Percentiles rank a stretch among this genome's conserved stretches.
These are phyloP conservation scores for Metarhizium humberi DNA, from an alignment of 2,329 filamentous ascomycete genomes.

Conservation along the genomic window DNA sequence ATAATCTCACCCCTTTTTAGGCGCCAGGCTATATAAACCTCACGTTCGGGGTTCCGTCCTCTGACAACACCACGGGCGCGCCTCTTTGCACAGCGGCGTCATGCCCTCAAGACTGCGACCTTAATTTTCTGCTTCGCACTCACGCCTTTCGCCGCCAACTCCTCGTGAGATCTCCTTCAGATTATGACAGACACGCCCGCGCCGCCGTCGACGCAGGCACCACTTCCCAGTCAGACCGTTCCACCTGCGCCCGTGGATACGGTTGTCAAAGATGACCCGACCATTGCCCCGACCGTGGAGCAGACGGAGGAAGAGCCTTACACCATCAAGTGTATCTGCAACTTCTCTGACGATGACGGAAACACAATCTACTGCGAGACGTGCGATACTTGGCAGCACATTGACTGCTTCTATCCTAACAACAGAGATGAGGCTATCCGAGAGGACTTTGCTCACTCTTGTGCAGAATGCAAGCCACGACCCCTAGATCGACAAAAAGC, in stretches of 20 bases:
- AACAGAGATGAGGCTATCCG: constrained; percentile 64
- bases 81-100: constrained; percentile 42
- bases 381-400: constrained; percentile 98
- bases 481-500: constrained; percentile 65
- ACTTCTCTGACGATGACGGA: constrained; percentile 89
- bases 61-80: constrained; percentile 18
- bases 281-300: constrained; percentile 37
- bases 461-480: constrained; percentile 78
- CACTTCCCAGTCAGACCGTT: constrained; percentile 44
- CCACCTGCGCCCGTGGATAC: constrained; percentile 22
- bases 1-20: not conserved
- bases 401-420: constrained; percentile 82
- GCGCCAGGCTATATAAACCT: not conserved
- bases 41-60: constrained; percentile 4
- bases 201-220: constrained; percentile 44
- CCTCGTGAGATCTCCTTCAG: constrained; percentile 36
- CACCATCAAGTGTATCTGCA: constrained; percentile 97
- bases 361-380: constrained; percentile 93
- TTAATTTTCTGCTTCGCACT: constrained; percentile 32
- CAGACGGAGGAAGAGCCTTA: constrained; percentile 67
- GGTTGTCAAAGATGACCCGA: constrained; percentile 28
- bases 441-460: constrained; percentile 71
- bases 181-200: constrained; percentile 55
- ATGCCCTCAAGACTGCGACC: constrained; percentile 46
- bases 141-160: constrained; percentile 25